phyloP scores from a whole-genome alignment of 148 eudicot genomes.

The Chenopodium suecicum region DNA sequence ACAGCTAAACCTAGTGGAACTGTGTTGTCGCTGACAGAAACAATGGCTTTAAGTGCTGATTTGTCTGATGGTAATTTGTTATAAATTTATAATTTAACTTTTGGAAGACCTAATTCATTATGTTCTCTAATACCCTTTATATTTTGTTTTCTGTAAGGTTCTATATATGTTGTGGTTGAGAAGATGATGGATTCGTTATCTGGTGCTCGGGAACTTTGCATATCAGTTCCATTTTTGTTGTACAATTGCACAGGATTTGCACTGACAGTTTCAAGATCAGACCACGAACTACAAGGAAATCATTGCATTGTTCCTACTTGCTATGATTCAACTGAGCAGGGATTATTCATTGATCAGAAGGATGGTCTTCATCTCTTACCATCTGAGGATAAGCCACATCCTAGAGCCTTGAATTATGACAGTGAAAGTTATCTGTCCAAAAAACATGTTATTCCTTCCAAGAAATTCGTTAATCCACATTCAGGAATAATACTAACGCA shows the following conservation, averaged over 20 bases:
- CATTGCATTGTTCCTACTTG: slow-evolving; percentile 66
- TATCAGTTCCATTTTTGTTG: slow-evolving; percentile 81
- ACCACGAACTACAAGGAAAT: slow-evolving; percentile 51
- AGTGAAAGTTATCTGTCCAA: slow-evolving; percentile 27
- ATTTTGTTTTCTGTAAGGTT: slow-evolving; percentile 46
- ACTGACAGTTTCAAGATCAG: slow-evolving; percentile 53
- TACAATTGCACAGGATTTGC: slow-evolving; percentile 84
- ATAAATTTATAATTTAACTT: not conserved
- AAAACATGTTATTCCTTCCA: slow-evolving; percentile 35
- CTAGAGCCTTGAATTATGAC: slow-evolving; percentile 31
- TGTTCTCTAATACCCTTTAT: not conserved
- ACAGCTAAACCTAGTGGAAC: slow-evolving; percentile 75
- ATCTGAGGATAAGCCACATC: slow-evolving; percentile 34
- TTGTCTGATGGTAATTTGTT: slow-evolving; percentile 48
- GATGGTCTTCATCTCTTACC: slow-evolving; percentile 73
- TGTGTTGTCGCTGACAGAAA: slow-evolving; percentile 68
- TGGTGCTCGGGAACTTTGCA: slow-evolving; percentile 86
- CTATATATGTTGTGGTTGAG: slow-evolving; percentile 62
- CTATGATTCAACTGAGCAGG: slow-evolving; percentile 62
- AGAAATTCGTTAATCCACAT: slow-evolving; percentile 23
- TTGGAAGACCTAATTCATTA: slow-evolving; percentile 5
- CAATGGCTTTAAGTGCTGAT: slow-evolving; percentile 51
- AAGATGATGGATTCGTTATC: slow-evolving; percentile 79
- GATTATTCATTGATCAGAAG: slow-evolving; percentile 38
- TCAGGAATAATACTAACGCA: slow-evolving; percentile 26